Conservation (phyloP, 768 basidiomycete genomes). For the Boletus tylopilopsis region DNA sequence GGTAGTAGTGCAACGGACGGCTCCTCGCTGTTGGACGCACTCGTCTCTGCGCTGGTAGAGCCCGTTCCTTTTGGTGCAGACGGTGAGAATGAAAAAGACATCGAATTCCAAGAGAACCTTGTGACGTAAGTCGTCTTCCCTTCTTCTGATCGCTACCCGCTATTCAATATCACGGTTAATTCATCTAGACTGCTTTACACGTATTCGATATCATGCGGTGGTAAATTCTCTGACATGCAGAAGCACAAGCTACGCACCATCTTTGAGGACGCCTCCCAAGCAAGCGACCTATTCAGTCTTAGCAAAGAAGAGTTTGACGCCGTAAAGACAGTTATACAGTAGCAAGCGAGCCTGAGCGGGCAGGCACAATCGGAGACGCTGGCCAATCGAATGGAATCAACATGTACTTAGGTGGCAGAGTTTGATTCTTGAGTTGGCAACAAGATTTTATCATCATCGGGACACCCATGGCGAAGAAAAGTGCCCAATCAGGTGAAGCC, state of each 20-base stretch:
- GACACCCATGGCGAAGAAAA: too few relatives aligned
- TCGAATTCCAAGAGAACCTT: slow-evolving; percentile 64
- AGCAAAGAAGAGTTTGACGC: slow-evolving; percentile 23
- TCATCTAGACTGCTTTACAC: slow-evolving; percentile 47
- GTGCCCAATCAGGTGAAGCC: too few relatives aligned
- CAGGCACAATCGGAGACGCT: too few relatives aligned
- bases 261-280: slow-evolving; percentile 20
- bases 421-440: background rate
- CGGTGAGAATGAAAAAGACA: slow-evolving; percentile 60
- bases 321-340: slow-evolving; percentile 16
- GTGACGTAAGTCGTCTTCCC: slow-evolving; percentile 39
- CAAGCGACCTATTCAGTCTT: slow-evolving; percentile 28
- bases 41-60: slow-evolving; percentile 49
- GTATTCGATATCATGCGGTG: slow-evolving; percentile 42
- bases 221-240: slow-evolving; percentile 29
- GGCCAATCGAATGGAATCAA: slow-evolving; percentile 12
- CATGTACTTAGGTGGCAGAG: too few relatives aligned
- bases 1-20: slow-evolving; percentile 28
- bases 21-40: slow-evolving; percentile 40
- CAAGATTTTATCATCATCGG: too few relatives aligned
- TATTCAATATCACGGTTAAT: background rate
- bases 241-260: slow-evolving; percentile 27
- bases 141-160: background rate
- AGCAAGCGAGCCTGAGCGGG: too few relatives aligned
- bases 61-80: slow-evolving; percentile 66